Evolutionary conservation across 495 filamentous ascomycete species (phyloP), one percentile per base, ranked within the genome.

Genomic region (Neurospora hispaniola): DNA sequence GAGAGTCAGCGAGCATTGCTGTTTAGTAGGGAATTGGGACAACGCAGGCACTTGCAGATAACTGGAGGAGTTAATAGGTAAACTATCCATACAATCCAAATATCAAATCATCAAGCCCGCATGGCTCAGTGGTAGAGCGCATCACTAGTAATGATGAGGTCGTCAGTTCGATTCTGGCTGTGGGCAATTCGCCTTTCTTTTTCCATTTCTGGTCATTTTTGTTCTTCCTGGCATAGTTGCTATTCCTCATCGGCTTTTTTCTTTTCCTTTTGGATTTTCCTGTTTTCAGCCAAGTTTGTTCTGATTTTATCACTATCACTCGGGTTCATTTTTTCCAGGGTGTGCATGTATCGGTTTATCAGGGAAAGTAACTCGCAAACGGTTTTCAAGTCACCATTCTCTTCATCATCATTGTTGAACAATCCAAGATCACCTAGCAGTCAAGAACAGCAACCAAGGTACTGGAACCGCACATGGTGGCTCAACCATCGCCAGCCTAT

Each of bases 141-240:
- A 62, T 62, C 54, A 62, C 54, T 62, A 62, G 54, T 62, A 62
- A 62, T 62, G 54, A 62, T 62, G 54, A 62, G 54, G 54, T 62
- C 54, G 54, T 62, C 54, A 62, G 54, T 62, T 62, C 54, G 54
- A 62, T 62, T 62, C 54, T 62, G 54, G 27, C 54, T 62, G 54
- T 62, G 54, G 54, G 54, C 54, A 62, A 35, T 35, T 62, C 4
- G 20, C 20, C 5, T 62, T 31, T 54, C 20, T 48, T 31, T 14
- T 62, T 0, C 2, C 27, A 7, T 39, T 39, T 39, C 0, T 7
- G 0, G 11, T 2, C 6, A 44, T 6, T 71, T 6, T 38, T 42
- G 7, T 38, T 4, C 1, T 9, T 16, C 23, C 59, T 35, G 20
- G 62, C 9, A 0, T 18, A 6, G 0, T 69, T 66, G 41, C 41